Evolutionary conservation across 2,329 filamentous ascomycete species (phyloP), one percentile per base, ranked within the genome.

Genomic region (Mycosphaerella arachidis): DNA sequence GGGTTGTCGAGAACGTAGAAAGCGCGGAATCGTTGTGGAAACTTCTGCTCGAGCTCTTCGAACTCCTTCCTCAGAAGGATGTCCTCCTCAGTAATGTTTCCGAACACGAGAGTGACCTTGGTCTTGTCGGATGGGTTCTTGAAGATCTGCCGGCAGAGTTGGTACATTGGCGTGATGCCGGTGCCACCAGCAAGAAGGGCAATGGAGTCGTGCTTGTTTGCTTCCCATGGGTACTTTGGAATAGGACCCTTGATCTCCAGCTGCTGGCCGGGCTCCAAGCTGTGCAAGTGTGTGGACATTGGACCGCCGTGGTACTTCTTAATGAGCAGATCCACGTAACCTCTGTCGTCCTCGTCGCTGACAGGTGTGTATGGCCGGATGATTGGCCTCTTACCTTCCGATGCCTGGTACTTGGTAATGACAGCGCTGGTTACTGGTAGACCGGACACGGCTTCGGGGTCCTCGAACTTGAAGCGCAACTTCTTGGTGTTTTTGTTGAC

Each of bases 91-190:
- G 80, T 81, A 61, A 97, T 79, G 80, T 97, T 99, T 68, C 91
- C 94, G 73, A 93, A 97, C 40, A 99, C 84, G 33, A 99, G 86
- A 6, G 93, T 97, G 46, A 99, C 92, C 82, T 96, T 96, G 70
- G 94, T 99, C 85, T 94, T 92, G 81, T 99, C 94, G 48, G 90
- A 85, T 62, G 93, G 91, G 84, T 97, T 96, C 78, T 88, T 91
- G 86, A 97, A 96, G 79, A 99, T 96, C 73, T 87, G 84, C 64
- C 91, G 91, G 66, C 86, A 82, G 50, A 99, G 86, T 82, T 99
- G 94, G 83, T 90, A 97, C 93, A 97, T 97, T 68, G 94, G 94
- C 10, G 94, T 94, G 76, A 99, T 96, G 63, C 94, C 94, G 7
- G 94, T 97, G 66, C 94, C 94, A 70, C 94, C 94, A n/a, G 93